Base-by-base conservation (phyloP, 2,329 filamentous ascomycete species). In the Beauveria rudraprayagi region DNA sequence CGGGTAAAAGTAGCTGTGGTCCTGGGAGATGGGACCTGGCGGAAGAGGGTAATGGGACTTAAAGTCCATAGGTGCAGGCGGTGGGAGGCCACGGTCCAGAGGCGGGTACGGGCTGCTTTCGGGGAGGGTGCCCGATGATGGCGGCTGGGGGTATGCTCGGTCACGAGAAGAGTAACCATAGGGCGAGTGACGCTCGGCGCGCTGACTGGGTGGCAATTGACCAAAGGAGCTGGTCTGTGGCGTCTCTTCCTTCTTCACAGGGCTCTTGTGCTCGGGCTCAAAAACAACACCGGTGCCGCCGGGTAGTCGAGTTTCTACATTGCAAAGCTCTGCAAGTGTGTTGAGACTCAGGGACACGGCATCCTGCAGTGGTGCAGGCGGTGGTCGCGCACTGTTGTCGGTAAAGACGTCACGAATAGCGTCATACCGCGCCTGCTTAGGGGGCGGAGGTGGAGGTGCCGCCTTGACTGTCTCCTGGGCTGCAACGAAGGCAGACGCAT, bases 331-430 rank as follows among this genome's bases (percentile, higher is more conserved):
- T 11, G 74, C 73, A 28, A 76, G 66, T 8, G 73, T 62, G 61
- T 72, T 71, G 43, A 76, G 71, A 24, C 67, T 64, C 34, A 70
- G 60, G 16, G 61, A 62, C 34, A 68, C 67, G 16, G 62, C 61
- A 11, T 71, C 68, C 4, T 65, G 62, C 7, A 66, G 62, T 2
- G 70, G 69, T 11, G 68, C 57, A 17, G 70, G 61, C 5, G 65
- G 65, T 22, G 74, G 72, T 61, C 71, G 53, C 24, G 52, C 26
- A 17, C 16, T 73, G 8, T 72, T 69, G 58, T 73, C 68, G 14
- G 73, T 73, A 63, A 78, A 78, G 34, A 77, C 72, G 61, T 78
- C 76, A n/a, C 70, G 65, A 34, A 72, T 68, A n/a, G 70, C 70
- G 48, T 72, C 70, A 53, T 72, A 72, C 5, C 66, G 57, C 22